Percentiles rank a stretch among this genome's conserved stretches.
Conservation (phyloP, 2,329 filamentous ascomycete species). For the Microsporum audouinii region DNA sequence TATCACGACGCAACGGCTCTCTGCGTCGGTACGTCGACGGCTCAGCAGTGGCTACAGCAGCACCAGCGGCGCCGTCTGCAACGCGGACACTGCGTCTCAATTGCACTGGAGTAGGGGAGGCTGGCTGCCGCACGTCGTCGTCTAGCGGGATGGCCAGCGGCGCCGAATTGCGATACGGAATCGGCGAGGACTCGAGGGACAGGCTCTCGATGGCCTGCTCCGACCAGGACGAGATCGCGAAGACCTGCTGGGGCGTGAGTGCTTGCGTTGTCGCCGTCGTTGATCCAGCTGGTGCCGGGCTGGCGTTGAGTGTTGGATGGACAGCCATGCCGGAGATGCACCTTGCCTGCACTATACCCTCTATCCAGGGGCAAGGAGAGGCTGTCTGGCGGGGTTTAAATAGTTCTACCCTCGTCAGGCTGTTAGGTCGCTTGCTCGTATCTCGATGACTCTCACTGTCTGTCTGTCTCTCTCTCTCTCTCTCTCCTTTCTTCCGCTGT, state of each 20-base stretch:
- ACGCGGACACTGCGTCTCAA: constrained; percentile 20
- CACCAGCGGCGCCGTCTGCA: constrained; percentile 10
- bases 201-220: constrained; percentile 33
- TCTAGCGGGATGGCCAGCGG: constrained; percentile 68
- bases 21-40: constrained; percentile 31
- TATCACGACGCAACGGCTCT: constrained; percentile 28
- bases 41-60: background rate
- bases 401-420: background rate
- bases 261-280: constrained; percentile 15
- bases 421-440: background rate
- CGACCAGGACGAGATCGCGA: constrained; percentile 59
- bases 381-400: background rate
- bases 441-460: background rate
- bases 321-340: constrained; percentile 31
- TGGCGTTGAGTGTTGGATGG: constrained; percentile 26
- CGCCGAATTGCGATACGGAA: constrained; percentile 30
- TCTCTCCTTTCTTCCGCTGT: background rate
- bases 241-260: constrained; percentile 30
- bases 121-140: constrained; percentile 30
- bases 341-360: too few relatives aligned
- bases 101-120: background rate
- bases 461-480: background rate
- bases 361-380: background rate
- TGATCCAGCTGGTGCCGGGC: background rate
- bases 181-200: constrained; percentile 6